Conservation (phyloP, 2,329 filamentous ascomycete species). For the Trichoderma citrinoviride region DNA sequence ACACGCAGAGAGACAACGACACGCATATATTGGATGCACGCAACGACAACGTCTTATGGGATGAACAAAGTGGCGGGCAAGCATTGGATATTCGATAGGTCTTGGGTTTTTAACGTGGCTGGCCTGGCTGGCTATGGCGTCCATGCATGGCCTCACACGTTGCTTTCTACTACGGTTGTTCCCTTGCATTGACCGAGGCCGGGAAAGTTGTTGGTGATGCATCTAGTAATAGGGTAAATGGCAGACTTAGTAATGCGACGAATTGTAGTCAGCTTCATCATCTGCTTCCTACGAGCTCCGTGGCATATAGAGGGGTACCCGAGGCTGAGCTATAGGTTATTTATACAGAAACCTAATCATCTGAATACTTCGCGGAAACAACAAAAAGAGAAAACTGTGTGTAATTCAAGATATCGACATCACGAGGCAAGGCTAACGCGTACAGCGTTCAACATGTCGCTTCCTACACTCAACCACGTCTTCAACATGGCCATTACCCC, state of each 20-base stretch:
- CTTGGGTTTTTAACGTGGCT: too few species aligned
- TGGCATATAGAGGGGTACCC: not conserved
- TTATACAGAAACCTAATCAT: not conserved
- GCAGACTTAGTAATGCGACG: not conserved
- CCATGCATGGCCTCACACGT: not conserved
- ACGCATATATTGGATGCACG: not conserved
- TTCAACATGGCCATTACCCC: slow-evolving; percentile 7
- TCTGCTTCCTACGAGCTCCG: not conserved
- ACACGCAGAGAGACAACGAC: not conserved
- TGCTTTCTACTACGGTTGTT: not conserved
- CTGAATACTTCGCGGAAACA: not conserved
- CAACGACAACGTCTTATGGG: not conserved
- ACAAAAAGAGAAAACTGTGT: not conserved
- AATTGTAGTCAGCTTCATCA: not conserved
- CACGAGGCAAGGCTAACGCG: not conserved
- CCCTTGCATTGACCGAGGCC: not conserved
- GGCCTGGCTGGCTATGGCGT: not conserved
- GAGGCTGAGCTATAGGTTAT: not conserved
- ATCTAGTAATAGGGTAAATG: not conserved
- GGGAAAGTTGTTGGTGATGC: not conserved
- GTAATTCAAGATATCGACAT: not conserved
- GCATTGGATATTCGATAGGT: not conserved
- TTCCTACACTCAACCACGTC: slow-evolving; percentile 5
- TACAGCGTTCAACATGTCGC: not conserved
- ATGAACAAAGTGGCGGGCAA: not conserved